These are phyloP conservation scores for Prunus armeniaca DNA, from an alignment of 306 rosid species.

Conservation along the genomic window DNA sequence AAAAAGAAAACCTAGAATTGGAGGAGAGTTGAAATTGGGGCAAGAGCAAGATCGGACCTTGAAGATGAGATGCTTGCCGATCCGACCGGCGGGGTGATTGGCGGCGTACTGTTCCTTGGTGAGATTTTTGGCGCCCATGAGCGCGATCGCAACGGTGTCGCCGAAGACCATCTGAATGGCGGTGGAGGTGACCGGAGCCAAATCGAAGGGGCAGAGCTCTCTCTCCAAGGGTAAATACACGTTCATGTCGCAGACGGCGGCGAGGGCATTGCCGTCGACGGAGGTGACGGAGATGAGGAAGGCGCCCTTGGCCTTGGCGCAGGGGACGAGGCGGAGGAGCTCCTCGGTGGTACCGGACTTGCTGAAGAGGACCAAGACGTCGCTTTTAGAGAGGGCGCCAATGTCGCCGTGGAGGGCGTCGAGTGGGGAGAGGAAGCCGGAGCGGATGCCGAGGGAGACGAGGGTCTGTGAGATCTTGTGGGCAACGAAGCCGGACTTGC, in stretches of 20 bases:
- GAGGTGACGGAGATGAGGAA: conserved; percentile 71
- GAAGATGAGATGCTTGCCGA: conserved; percentile 93
- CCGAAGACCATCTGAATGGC: conserved; percentile 99
- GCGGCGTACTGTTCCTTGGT: conserved; percentile 84
- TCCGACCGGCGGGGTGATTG: conserved; percentile 93
- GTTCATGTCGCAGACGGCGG: conserved; percentile 66
- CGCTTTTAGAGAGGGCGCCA: conserved; percentile 56
- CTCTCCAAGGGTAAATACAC: conserved; percentile 88
- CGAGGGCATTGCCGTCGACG: conserved; percentile 47
- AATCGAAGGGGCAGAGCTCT: conserved; percentile 84
- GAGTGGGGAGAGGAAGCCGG: conserved; percentile 78
- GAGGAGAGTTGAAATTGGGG: background rate
- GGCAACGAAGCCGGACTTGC: conserved; percentile 96
- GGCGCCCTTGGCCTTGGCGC: conserved; percentile 79
- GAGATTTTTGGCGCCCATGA: conserved; percentile 82
- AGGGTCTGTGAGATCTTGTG: conserved; percentile 94
- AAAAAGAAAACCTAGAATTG: background rate
- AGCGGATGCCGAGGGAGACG: conserved; percentile 81
- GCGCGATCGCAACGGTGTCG: conserved; percentile 92
- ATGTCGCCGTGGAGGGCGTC: conserved; percentile 99
- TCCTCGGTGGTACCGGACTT: conserved; percentile 92
- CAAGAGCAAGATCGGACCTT: conserved; percentile 41
- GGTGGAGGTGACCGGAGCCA: conserved; percentile 98
- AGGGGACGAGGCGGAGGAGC: conserved; percentile 83
- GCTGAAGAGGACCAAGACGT: conserved; percentile 77